Evolutionary conservation across 164 flowering plant genomes (phyloP).

Genomic region (Chloranthus sessilifolius): DNA sequence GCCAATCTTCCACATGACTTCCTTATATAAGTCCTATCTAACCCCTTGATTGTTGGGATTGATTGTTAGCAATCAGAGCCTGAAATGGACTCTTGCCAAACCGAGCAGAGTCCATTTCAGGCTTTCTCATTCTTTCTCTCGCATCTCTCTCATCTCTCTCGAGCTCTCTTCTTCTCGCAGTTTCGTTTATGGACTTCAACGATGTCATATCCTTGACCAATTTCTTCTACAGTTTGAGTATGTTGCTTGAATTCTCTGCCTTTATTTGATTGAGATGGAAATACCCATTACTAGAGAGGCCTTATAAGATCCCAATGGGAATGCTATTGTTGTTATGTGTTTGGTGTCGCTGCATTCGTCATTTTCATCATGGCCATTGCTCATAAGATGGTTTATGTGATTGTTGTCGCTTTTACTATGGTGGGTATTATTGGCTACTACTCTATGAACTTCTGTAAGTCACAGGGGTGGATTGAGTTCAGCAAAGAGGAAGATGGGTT

Average conservation of each 20-base stretch:
- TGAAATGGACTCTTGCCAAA: no score
- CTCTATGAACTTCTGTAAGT: conserved; percentile 24
- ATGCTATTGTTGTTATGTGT: conserved; percentile 38
- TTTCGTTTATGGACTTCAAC: conserved; percentile 38
- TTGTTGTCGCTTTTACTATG: conserved; percentile 34
- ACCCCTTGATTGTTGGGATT: no score
- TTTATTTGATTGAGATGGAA: conserved; percentile 53
- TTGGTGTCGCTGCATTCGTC: conserved; percentile 45
- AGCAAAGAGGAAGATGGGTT: conserved; percentile 3
- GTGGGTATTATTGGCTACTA: conserved; percentile 29
- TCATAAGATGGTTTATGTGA: conserved; percentile 24
- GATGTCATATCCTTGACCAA: conserved; percentile 48
- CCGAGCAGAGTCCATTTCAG: no score
- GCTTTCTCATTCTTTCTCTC: no score
- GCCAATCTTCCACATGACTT: no score
- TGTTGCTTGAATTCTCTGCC: conserved; percentile 57
- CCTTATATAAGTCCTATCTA: no score
- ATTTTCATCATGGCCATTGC: conserved; percentile 41
- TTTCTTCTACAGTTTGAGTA: conserved; percentile 60
- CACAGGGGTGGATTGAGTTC: conserved; percentile 26
- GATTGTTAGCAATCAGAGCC: no score
- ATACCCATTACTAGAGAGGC: conserved; percentile 33
- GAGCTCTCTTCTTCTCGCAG: no score
- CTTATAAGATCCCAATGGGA: conserved; percentile 38
- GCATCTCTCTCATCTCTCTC: no score